Percentiles rank a stretch among this genome's conserved stretches.
Evolutionary conservation across 2,329 filamentous ascomycete species (phyloP).

Genomic region (Pezizomycotina sp.): DNA sequence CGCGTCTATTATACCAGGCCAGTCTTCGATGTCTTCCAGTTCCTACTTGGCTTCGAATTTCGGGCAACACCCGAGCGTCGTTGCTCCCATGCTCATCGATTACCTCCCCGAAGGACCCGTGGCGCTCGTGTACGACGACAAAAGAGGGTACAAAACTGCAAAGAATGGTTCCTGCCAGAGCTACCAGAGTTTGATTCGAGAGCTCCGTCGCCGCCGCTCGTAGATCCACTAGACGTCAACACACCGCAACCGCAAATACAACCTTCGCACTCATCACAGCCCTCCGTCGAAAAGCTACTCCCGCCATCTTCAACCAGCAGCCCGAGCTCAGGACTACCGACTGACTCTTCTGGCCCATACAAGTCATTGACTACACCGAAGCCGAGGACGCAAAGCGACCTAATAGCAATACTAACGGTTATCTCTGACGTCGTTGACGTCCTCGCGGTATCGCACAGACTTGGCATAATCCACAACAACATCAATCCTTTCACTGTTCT

Average conservation of each 20-base stretch:
- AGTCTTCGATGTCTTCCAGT: slow-evolving; percentile 12
- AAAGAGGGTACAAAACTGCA: slow-evolving; percentile 20
- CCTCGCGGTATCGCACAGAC: slow-evolving; percentile 22
- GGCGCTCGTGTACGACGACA: slow-evolving; percentile 23
- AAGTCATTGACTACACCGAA: too few species aligned
- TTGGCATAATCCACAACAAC: slow-evolving; percentile 25
- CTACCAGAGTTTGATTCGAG: slow-evolving; percentile 12
- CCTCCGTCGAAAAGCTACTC: too few species aligned
- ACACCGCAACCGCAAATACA: too few species aligned
- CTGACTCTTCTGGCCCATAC: too few species aligned
- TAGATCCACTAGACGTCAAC: too few species aligned
- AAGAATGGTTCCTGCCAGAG: slow-evolving; percentile 24
- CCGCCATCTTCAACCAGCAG: slow-evolving; percentile 9
- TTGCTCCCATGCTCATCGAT: slow-evolving; percentile 23
- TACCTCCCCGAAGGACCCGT: slow-evolving; percentile 25
- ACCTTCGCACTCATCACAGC: too few species aligned
- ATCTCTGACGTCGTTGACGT: slow-evolving; percentile 24
- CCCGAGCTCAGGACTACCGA: too few species aligned
- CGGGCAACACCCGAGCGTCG: slow-evolving; percentile 19
- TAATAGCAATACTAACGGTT: slow-evolving; percentile 24
- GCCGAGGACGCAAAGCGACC: slow-evolving; percentile 23
- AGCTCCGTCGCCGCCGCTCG: background rate
- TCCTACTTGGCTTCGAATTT: slow-evolving; percentile 15
- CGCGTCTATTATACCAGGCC: slow-evolving; percentile 7
- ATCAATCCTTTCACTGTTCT: slow-evolving; percentile 24